Conservation (phyloP, 2,329 filamentous ascomycete species). For the Falciphora oryzae region DNA sequence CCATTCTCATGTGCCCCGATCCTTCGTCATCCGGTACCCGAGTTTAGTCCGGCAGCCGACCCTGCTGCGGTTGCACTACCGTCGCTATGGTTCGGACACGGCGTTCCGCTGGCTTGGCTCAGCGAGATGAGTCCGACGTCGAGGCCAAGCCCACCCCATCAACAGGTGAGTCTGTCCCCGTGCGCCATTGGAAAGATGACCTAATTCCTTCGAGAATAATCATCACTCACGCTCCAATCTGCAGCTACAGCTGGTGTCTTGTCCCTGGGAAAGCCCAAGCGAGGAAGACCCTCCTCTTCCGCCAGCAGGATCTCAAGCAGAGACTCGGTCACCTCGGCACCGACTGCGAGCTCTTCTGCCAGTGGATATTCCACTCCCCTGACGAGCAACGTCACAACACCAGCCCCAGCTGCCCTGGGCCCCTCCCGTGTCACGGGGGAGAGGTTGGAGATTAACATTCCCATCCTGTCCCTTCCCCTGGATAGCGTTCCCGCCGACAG, state of each 20-base stretch:
- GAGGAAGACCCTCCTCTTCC: slow-evolving; percentile 1
- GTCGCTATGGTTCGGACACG: slow-evolving; percentile 2
- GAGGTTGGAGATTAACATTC: slow-evolving; percentile 30
- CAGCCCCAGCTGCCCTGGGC: slow-evolving; percentile 22
- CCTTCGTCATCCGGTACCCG: background rate
- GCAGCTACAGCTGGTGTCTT: background rate
- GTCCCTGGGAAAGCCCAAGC: background rate
- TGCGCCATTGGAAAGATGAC: background rate
- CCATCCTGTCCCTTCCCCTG: slow-evolving; percentile 17
- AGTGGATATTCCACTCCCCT: slow-evolving; percentile 37
- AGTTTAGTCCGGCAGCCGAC: background rate
- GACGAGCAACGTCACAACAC: slow-evolving; percentile 36
- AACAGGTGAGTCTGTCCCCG: background rate
- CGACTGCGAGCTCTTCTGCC: slow-evolving; percentile 30
- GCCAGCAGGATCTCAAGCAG: slow-evolving; percentile 6
- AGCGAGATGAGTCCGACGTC: background rate
- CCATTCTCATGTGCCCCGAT: background rate
- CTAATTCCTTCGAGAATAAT: background rate
- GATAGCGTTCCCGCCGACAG: slow-evolving; percentile 36
- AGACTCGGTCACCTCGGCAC: slow-evolving; percentile 29
- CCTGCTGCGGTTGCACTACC: background rate
- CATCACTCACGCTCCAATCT: background rate
- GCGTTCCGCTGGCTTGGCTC: slow-evolving; percentile 1
- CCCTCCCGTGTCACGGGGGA: slow-evolving; percentile 17
- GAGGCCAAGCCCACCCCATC: background rate